Conservation (phyloP, 208 protist species). For the Crithidia bombi region DNA sequence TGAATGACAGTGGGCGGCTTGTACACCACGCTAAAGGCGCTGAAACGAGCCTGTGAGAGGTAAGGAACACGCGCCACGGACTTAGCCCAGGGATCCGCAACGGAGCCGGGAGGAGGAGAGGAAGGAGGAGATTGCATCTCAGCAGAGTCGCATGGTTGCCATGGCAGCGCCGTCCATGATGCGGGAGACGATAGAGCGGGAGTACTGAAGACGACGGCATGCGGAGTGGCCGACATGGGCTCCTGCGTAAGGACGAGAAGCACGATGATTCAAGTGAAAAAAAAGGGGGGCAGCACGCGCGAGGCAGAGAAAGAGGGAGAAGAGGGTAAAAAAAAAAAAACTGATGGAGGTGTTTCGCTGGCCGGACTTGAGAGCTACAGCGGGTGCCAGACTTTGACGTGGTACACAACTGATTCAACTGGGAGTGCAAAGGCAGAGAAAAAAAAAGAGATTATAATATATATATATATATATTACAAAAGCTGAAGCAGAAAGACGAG, state of each 20-base stretch:
- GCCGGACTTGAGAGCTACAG: no score
- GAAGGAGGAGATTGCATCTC: neutral
- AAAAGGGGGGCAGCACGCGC: no score
- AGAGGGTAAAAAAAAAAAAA: no score
- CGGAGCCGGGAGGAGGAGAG: neutral
- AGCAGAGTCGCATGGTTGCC: neutral
- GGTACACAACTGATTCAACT: no score
- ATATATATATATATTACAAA: no score
- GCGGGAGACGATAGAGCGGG: neutral
- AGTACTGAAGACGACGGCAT: neutral
- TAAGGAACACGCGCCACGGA: conserved; percentile 45
- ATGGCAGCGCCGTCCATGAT: conserved; percentile 5
- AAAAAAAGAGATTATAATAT: no score
- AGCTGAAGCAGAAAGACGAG: neutral
- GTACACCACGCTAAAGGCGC: conserved; percentile 49
- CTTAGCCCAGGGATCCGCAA: conserved; percentile 6
- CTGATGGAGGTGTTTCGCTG: no score
- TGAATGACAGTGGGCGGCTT: conserved; percentile 57
- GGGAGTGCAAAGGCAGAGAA: neutral
- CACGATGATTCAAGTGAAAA: no score
- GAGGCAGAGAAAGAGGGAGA: no score
- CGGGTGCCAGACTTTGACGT: no score
- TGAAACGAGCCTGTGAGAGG: conserved; percentile 38
- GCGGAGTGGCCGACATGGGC: conserved; percentile 15
- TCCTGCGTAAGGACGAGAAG: neutral